Evolutionary conservation across 371 early-diverging fungal genomes (phyloP), one percentile per base, ranked within the genome.

Genomic region (Mortierella sp.): DNA sequence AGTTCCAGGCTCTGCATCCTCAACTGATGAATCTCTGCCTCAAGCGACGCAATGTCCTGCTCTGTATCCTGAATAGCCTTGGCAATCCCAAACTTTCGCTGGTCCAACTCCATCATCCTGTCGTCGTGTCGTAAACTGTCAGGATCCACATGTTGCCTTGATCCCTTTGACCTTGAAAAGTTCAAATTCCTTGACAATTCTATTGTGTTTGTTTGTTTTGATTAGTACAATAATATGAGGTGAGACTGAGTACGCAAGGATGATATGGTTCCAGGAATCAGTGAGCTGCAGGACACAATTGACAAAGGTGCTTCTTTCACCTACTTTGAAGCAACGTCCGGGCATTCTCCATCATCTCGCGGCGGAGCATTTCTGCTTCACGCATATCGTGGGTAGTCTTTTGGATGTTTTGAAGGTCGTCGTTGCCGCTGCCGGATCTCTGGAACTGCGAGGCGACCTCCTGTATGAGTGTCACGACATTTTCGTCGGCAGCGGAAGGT

Each of bases 401-500:
- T 78, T 84, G 81, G 21, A 84, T 70, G 26, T 57, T 73, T 34
- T 76, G 81, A 3, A 79, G 76, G 44, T 84, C 81, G 45, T 38
- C 42, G 42, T 38, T 38, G 42, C 42, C 42, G 42, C 76, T 2
- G 21, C 78, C 73, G 3, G 84, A 80, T 48, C 77, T 42, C 38
- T 81, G 81, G 74, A 84, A 84, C 52, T 81, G 84, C 3, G 79
- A 75, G 16, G 78, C 63, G n/a, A 81, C 74, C 16, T 84, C 79
- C 6, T 74, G 76, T 47, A 84, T 81, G 42, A 81, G 73, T 10
- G 79, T 50, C 2, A 75, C n/a, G 42, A 79, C 70, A 70, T 76
- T 74, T 28, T 77, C 84, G 16, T 77, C 75, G 16, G 71, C n/a
- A 19, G 72, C 54, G 28, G 58, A 21, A 1, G 28, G 21, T 24